These are phyloP conservation scores for Ceratobasidium sp. DNA, from an alignment of 1,284 basidiomycete genomes.

Conservation along the genomic window DNA sequence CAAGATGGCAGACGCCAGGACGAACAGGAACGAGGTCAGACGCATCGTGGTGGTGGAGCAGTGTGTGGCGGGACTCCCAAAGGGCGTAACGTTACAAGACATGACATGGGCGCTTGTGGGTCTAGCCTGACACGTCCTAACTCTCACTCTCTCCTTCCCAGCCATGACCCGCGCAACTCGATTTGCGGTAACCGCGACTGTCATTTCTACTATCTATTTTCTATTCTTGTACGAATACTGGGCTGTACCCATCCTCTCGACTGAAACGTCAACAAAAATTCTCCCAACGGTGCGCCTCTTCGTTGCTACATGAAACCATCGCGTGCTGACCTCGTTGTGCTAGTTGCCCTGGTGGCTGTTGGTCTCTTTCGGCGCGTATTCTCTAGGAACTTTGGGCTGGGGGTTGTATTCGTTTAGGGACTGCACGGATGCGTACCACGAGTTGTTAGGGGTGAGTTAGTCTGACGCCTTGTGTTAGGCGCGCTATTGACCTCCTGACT, in stretches of 20 bases:
- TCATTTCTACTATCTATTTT: constrained; percentile 63
- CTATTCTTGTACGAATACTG: constrained; percentile 66
- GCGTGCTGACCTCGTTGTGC: constrained; percentile 14
- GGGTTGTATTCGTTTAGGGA: constrained; percentile 76
- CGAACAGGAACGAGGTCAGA: not conserved
- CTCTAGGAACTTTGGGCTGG: constrained; percentile 75
- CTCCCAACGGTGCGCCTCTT: constrained; percentile 67
- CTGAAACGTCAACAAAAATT: constrained; percentile 59
- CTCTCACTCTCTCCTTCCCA: not conserved
- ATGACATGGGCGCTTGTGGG: constrained; percentile 10
- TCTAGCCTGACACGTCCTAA: not conserved
- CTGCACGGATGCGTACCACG: constrained; percentile 79
- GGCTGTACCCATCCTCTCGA: constrained; percentile 66
- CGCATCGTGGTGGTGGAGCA: constrained; percentile 29
- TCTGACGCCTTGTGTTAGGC: not conserved
- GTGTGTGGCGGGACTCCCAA: no score
- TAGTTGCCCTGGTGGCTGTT: constrained; percentile 82
- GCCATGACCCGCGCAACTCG: constrained; percentile 69
- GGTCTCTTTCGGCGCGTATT: constrained; percentile 78
- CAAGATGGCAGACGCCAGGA: constrained; percentile 5
- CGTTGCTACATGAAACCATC: not conserved
- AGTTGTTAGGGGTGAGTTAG: constrained; percentile 66
- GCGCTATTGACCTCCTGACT: not conserved
- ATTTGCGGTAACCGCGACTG: constrained; percentile 59
- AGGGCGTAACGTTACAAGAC: no score